phyloP scores from a whole-genome alignment of 148 eudicot genomes.

The Linanthus parryae region DNA sequence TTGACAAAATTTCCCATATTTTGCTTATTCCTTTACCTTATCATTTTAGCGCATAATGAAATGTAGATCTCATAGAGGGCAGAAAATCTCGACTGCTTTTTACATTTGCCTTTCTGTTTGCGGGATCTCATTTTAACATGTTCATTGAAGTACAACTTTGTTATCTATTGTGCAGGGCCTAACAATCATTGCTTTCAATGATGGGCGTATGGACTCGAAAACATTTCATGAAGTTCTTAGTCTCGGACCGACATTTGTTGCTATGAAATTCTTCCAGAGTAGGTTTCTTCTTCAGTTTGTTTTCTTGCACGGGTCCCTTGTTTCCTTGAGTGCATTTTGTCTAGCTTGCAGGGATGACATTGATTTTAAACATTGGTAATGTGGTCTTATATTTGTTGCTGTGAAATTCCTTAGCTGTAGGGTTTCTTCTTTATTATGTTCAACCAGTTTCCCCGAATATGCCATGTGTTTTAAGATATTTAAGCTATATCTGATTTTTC shows the following conservation, averaged over 20 bases:
- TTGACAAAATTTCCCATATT: too few relatives aligned
- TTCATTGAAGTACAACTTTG: not conserved
- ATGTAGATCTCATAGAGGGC: too few relatives aligned
- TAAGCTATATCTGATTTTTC: too few relatives aligned
- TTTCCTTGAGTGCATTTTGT: too few relatives aligned
- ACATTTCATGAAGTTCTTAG: conserved; percentile 72
- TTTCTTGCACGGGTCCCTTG: not conserved
- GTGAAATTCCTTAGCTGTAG: too few relatives aligned
- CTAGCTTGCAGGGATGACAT: too few relatives aligned
- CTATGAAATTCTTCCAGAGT: conserved; percentile 90
- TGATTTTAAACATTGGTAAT: too few relatives aligned
- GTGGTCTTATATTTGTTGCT: not conserved
- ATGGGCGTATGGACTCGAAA: conserved; percentile 32
- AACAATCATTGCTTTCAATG: conserved; percentile 66
- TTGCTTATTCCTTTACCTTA: too few relatives aligned
- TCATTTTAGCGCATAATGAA: too few relatives aligned
- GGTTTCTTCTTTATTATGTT: too few relatives aligned
- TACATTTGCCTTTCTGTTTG: not conserved
- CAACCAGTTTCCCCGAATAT: too few relatives aligned
- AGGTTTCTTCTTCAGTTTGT: conserved; percentile 16
- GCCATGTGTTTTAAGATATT: too few relatives aligned
- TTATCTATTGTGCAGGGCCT: conserved; percentile 49
- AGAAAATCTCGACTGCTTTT: not conserved
- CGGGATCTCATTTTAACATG: not conserved
- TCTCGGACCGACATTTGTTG: conserved; percentile 93